Evolutionary conservation across 2,329 filamentous ascomycete species (phyloP).

Genomic region (Aspergillus bombycis): DNA sequence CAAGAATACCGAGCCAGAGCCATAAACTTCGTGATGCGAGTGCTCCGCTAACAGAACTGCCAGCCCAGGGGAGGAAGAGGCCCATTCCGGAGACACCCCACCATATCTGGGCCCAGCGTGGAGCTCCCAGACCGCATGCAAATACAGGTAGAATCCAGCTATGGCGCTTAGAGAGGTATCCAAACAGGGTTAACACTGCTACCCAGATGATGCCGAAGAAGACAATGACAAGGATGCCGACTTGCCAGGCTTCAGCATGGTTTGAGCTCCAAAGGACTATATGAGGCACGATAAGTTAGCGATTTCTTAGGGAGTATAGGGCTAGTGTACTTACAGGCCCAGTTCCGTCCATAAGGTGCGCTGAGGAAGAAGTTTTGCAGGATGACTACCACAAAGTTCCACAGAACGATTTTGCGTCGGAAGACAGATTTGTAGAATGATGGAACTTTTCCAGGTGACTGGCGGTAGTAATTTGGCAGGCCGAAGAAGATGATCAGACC

Average conservation of each 20-base stretch:
- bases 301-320: not conserved
- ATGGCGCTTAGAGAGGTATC: constrained; percentile 60
- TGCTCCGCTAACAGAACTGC: constrained; percentile 56
- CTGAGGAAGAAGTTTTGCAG: constrained; percentile 70
- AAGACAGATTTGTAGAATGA: constrained; percentile 66
- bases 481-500: constrained; percentile 61
- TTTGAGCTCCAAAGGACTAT: constrained; percentile 60
- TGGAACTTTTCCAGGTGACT: constrained; percentile 64
- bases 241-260: constrained; percentile 59
- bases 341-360: constrained; percentile 68
- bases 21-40: constrained; percentile 62
- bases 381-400: constrained; percentile 67
- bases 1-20: constrained; percentile 69
- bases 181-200: constrained; percentile 50
- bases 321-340: constrained; percentile 52
- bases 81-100: constrained; percentile 66
- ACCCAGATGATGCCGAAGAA: constrained; percentile 63
- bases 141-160: constrained; percentile 70
- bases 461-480: constrained; percentile 69
- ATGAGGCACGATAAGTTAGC: constrained; percentile 11
- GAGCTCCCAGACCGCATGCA: constrained; percentile 66
- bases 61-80: constrained; percentile 65
- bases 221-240: constrained; percentile 54
- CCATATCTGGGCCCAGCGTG: constrained; percentile 69
- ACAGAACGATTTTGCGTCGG: constrained; percentile 66